phyloP scores from a whole-genome alignment of 192 early-diverging fungal species.

The Backusella parvicylindrica region DNA sequence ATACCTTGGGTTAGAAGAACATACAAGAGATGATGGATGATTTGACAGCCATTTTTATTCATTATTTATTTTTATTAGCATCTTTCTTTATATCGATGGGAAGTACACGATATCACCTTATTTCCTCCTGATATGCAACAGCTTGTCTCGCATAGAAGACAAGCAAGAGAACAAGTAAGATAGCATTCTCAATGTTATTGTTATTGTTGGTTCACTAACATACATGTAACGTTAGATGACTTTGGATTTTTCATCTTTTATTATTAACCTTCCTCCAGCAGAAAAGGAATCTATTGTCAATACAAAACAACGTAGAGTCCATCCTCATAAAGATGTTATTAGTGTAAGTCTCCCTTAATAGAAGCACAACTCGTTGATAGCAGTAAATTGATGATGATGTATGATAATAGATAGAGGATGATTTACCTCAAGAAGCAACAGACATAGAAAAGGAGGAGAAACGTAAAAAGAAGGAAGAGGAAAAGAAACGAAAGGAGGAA shows the following conservation, averaged over 20 bases:
- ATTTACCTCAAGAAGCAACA: slow-evolving; percentile 17
- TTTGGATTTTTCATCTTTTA: background rate
- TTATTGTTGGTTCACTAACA: too few species aligned
- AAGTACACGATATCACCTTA: slow-evolving; percentile 41
- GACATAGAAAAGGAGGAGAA: slow-evolving; percentile 21
- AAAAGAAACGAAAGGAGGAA: background rate
- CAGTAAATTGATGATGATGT: background rate
- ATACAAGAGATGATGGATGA: background rate
- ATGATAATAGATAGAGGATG: background rate
- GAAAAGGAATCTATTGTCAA: slow-evolving; percentile 8
- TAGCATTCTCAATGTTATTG: too few species aligned
- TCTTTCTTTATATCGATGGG: slow-evolving; percentile 48
- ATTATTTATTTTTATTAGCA: slow-evolving; percentile 17
- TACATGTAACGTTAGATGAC: slow-evolving; percentile 28
- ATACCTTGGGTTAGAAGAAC: background rate
- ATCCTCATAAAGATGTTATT: background rate
- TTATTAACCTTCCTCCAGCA: background rate
- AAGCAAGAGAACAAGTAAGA: slow-evolving; percentile 31
- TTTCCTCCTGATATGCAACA: slow-evolving; percentile 46
- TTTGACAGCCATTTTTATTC: background rate
- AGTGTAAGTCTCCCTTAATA: background rate
- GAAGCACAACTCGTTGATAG: too few species aligned
- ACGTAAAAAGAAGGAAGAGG: slow-evolving; percentile 10
- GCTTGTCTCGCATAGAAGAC: slow-evolving; percentile 30
- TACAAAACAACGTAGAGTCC: background rate